phyloP scores from a whole-genome alignment of 306 rosid genomes.

The Malus sieversii region DNA sequence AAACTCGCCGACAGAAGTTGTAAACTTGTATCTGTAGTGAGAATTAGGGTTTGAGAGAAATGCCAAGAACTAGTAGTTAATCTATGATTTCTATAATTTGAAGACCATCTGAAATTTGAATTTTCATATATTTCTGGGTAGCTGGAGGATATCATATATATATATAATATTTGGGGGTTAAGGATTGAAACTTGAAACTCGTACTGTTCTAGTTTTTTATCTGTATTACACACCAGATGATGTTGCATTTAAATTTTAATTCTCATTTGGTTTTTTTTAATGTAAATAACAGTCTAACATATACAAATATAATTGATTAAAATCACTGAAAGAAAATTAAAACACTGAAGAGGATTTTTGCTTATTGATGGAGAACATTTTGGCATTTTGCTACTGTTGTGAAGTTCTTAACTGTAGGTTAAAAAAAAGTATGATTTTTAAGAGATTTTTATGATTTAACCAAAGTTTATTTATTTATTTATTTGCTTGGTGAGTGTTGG shows the following conservation, averaged over 20 bases:
- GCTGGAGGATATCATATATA: neutral
- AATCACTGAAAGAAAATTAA: neutral
- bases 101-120: neutral
- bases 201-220: neutral
- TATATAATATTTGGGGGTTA: neutral
- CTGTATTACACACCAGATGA: neutral
- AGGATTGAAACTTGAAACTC: neutral
- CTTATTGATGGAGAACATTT: neutral
- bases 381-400: neutral
- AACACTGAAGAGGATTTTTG: neutral
- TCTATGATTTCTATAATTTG: neutral
- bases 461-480: neutral
- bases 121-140: neutral
- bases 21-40: neutral
- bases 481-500: neutral
- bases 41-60: neutral
- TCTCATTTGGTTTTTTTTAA: neutral
- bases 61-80: neutral
- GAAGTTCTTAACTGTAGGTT: neutral
- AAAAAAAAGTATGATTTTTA: neutral
- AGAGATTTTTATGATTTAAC: neutral
- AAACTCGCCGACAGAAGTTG: conserved; percentile 5
- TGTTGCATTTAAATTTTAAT: neutral
- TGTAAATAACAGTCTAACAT: neutral
- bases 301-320: neutral